These are phyloP conservation scores for Acer campestre DNA, from an alignment of 345 rosid genomes.

Conservation along the genomic window DNA sequence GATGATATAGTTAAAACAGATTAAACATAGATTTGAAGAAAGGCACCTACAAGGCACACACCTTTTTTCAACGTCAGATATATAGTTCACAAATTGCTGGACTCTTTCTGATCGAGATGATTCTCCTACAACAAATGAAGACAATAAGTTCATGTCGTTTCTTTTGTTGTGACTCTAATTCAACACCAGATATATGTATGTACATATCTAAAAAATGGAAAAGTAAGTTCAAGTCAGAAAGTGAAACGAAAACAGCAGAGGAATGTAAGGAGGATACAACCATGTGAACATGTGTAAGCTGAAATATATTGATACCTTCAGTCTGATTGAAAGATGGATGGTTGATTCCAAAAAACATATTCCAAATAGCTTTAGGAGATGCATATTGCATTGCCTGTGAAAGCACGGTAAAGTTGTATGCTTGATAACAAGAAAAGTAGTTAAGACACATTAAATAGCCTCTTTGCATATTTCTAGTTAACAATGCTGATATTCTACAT, in stretches of 20 bases:
- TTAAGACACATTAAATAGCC: not conserved
- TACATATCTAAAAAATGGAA: not conserved
- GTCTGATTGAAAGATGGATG: constrained; percentile 49
- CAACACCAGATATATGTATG: not conserved
- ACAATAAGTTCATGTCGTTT: constrained; percentile 9
- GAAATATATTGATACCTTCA: constrained; percentile 42
- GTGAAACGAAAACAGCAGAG: not conserved
- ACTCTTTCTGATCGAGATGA: constrained; percentile 52
- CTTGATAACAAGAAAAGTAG: not conserved
- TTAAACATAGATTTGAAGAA: constrained; percentile 15
- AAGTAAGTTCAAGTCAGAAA: too few species aligned
- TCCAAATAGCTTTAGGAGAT: constrained; percentile 91
- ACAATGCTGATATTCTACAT: not conserved
- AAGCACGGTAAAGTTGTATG: constrained; percentile 10
- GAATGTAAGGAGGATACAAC: not conserved
- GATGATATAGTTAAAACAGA: constrained; percentile 4
- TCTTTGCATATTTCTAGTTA: constrained; percentile 4
- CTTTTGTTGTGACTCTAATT: not conserved
- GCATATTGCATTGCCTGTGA: constrained; percentile 91
- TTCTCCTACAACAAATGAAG: constrained; percentile 41
- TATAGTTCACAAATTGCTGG: constrained; percentile 70
- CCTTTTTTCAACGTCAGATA: constrained; percentile 80
- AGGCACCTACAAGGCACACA: constrained; percentile 20
- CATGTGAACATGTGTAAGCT: not conserved
- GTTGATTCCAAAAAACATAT: constrained; percentile 62